These are phyloP conservation scores for Penicillium silybi DNA, from an alignment of 495 filamentous ascomycete species.

Conservation along the genomic window DNA sequence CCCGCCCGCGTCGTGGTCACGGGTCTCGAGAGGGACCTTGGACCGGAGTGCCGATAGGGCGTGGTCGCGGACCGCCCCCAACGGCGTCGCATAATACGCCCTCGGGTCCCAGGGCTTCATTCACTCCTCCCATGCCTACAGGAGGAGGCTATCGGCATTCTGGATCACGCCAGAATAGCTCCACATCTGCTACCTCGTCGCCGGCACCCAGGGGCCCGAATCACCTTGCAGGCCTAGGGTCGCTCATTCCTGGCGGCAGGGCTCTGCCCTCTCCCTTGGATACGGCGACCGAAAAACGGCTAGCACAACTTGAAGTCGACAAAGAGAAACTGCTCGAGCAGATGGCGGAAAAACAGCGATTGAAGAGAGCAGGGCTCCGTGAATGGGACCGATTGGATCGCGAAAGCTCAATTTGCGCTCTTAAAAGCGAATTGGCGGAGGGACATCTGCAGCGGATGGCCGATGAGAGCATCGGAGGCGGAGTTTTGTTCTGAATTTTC, in stretches of 20 bases:
- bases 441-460: slow-evolving; percentile 54
- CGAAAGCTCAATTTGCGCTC: slow-evolving; percentile 54
- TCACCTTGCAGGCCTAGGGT: slow-evolving; percentile 48
- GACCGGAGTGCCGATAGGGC: slow-evolving; percentile 29
- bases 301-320: slow-evolving; percentile 52
- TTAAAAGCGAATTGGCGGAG: slow-evolving; percentile 61
- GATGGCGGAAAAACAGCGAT: slow-evolving; percentile 52
- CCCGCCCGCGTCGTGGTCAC: slow-evolving; percentile 51
- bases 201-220: slow-evolving; percentile 48
- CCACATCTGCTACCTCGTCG: slow-evolving; percentile 44
- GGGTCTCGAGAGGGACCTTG: slow-evolving; percentile 35
- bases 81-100: slow-evolving; percentile 33
- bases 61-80: slow-evolving; percentile 33
- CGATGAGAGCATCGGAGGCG: slow-evolving; percentile 47
- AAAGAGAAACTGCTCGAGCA: slow-evolving; percentile 50
- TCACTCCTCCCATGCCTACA: slow-evolving; percentile 20
- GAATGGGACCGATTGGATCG: slow-evolving; percentile 59
- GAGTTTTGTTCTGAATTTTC: slow-evolving; percentile 37
- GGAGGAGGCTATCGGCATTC: slow-evolving; percentile 35
- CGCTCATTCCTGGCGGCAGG: slow-evolving; percentile 51
- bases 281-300: slow-evolving; percentile 40
- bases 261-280: slow-evolving; percentile 36
- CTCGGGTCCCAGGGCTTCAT: slow-evolving; percentile 41
- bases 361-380: slow-evolving; percentile 46
- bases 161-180: slow-evolving; percentile 47